Conservation (phyloP, 2,329 filamentous ascomycete genomes). For the Zarea fungicola region DNA sequence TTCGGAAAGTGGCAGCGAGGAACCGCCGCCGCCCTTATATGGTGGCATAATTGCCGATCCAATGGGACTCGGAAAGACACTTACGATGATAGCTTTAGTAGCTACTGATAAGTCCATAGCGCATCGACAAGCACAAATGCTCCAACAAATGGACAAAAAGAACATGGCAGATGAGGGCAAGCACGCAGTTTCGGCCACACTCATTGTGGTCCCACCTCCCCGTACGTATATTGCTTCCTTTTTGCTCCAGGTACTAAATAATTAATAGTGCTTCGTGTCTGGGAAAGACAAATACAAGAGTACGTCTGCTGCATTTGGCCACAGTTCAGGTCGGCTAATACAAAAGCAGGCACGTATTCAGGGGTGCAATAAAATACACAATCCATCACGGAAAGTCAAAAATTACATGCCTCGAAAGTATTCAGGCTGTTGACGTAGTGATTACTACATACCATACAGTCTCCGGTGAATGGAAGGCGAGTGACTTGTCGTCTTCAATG, state of each 20-base stretch:
- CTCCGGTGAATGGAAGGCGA: constrained; percentile 28
- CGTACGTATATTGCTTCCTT: no score
- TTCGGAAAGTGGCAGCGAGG: constrained; percentile 21
- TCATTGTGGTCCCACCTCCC: background rate
- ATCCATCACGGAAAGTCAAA: background rate
- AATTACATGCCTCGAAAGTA: background rate
- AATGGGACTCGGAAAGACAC: constrained; percentile 43
- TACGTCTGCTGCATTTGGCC: background rate
- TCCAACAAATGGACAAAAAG: no score
- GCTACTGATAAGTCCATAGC: constrained; percentile 24
- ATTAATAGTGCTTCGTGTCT: background rate
- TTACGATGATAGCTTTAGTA: constrained; percentile 37
- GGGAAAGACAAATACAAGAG: background rate
- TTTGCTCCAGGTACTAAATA: no score
- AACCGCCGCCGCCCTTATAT: constrained; percentile 30
- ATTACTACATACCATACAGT: constrained; percentile 39
- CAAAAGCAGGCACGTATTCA: background rate
- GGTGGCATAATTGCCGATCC: constrained; percentile 43
- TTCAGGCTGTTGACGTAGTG: constrained; percentile 21
- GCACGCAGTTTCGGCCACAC: background rate
- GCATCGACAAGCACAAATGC: background rate
- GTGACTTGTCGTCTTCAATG: constrained; percentile 5
- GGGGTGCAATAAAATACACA: background rate
- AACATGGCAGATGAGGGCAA: background rate
- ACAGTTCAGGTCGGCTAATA: background rate